Evolutionary conservation across 345 rosid species (phyloP), one percentile per base, ranked within the genome.

Genomic region (Brassica rapa): DNA sequence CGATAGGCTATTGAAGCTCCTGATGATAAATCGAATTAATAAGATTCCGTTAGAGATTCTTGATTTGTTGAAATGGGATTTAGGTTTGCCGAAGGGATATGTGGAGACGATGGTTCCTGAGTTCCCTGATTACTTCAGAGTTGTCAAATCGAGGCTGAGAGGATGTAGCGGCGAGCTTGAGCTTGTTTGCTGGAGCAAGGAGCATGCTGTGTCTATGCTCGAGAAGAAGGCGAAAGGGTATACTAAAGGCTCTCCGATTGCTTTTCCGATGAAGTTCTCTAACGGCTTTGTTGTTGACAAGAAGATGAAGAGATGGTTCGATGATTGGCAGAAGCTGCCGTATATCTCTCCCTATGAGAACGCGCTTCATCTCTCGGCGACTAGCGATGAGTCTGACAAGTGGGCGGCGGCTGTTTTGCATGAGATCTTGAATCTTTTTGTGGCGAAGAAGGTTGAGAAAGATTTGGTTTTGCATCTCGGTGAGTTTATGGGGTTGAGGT

Each of bases 271-370:
- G 88, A 86, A 88, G 80, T 85, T 86, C 73, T 80, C 93, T 0
- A 87, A 56, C 16, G 97, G 91, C 29, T 89, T 88, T 83, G 92
- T 84, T 79, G 81, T 88, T 51, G 97, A 91, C 75, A 93, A 88
- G 86, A 89, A 90, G 82, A 66, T 85, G 80, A 91, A 91, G 89
- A 93, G 85, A 66, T 88, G 89, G 91, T 5, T 83, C 12, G 89
- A 88, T 61, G 90, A 89, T 1, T 93, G 99, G 99, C 97, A 93
- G 83, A 95, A 87, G 81, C 68, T 95, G 81, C 94, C 96, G 4
- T 93, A 90, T 61, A 49, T 91, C 66, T 90, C 99, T 56, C 97
- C 99, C 1, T 93, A 91, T 71, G 91, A 89, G 72, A 85, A 90
- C 62, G 88, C 86, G 6, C 71, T 69, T 62, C 89, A 90, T 80